Percentiles rank a stretch among this genome's conserved stretches.
These are phyloP conservation scores for Aspergillus haitiensis DNA, from an alignment of 495 filamentous ascomycete species.

Conservation along the genomic window DNA sequence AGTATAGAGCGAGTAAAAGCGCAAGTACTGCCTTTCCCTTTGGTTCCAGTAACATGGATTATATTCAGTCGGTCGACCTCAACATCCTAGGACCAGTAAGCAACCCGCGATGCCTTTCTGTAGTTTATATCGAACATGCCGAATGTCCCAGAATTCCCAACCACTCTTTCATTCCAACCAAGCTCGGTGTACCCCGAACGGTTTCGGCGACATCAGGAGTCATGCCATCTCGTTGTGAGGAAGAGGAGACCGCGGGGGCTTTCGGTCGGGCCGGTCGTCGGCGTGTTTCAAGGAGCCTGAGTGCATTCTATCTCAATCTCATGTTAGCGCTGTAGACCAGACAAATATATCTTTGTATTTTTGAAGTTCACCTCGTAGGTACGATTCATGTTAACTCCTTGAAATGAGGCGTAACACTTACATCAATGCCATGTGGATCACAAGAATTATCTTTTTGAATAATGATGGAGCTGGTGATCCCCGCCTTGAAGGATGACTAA, in stretches of 20 bases:
- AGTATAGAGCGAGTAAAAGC: slow-evolving; percentile 47
- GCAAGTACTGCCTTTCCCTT: slow-evolving; percentile 55
- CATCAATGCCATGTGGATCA: too few relatives aligned
- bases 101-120: neutral
- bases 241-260: neutral
- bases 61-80: slow-evolving; percentile 39
- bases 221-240: neutral
- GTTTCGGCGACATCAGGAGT: neutral
- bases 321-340: too few relatives aligned
- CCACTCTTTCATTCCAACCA: slow-evolving; percentile 31
- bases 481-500: too few relatives aligned
- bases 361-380: too few relatives aligned
- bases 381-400: too few relatives aligned
- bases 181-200: slow-evolving; percentile 18
- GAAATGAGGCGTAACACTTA: too few relatives aligned
- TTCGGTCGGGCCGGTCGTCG: slow-evolving; percentile 12
- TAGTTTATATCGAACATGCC: slow-evolving; percentile 18
- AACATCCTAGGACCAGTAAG: slow-evolving; percentile 22
- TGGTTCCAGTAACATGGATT: slow-evolving; percentile 52
- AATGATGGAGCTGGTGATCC: too few relatives aligned
- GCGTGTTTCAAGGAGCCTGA: slow-evolving; percentile 11
- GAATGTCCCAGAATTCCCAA: slow-evolving; percentile 30
- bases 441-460: too few relatives aligned
- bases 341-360: too few relatives aligned
- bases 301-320: slow-evolving; percentile 9